Percentiles rank a stretch among this genome's conserved stretches.
phyloP scores from a whole-genome alignment of 768 basidiomycete species.

The Mycena polygramma region DNA sequence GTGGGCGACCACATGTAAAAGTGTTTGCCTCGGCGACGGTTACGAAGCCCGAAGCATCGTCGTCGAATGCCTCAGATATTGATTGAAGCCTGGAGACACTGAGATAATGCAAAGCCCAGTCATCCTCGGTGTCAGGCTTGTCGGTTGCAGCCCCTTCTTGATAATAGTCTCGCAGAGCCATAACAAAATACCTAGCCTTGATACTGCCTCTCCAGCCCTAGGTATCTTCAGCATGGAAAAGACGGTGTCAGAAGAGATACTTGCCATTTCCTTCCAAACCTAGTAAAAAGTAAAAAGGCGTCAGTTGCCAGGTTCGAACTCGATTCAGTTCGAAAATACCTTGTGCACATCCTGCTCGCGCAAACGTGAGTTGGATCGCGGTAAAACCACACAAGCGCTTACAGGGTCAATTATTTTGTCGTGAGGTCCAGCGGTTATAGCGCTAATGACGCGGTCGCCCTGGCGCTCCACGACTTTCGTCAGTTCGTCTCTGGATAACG shows the following conservation, averaged over 20 bases:
- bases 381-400: background rate
- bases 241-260: slow-evolving; percentile 7
- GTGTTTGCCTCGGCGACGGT: slow-evolving; percentile 47
- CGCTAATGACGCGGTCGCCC: slow-evolving; percentile 49
- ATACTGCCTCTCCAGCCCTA: slow-evolving; percentile 54
- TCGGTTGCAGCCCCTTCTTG: slow-evolving; percentile 33
- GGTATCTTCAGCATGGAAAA: background rate
- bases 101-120: slow-evolving; percentile 50
- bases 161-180: slow-evolving; percentile 52
- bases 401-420: slow-evolving; percentile 48
- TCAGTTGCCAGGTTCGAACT: slow-evolving; percentile 1
- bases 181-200: slow-evolving; percentile 52
- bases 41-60: slow-evolving; percentile 52
- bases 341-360: slow-evolving; percentile 47
- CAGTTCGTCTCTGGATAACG: slow-evolving; percentile 42
- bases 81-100: slow-evolving; percentile 45
- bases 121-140: slow-evolving; percentile 35
- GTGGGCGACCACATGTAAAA: slow-evolving; percentile 46
- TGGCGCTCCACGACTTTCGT: slow-evolving; percentile 44
- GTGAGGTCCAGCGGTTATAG: slow-evolving; percentile 50
- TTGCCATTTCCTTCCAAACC: slow-evolving; percentile 54
- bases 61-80: slow-evolving; percentile 52
- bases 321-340: slow-evolving; percentile 35
- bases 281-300: background rate
- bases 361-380: background rate